Conservation (phyloP, 2,329 filamentous ascomycete species). For the Cercospora citrullina region DNA sequence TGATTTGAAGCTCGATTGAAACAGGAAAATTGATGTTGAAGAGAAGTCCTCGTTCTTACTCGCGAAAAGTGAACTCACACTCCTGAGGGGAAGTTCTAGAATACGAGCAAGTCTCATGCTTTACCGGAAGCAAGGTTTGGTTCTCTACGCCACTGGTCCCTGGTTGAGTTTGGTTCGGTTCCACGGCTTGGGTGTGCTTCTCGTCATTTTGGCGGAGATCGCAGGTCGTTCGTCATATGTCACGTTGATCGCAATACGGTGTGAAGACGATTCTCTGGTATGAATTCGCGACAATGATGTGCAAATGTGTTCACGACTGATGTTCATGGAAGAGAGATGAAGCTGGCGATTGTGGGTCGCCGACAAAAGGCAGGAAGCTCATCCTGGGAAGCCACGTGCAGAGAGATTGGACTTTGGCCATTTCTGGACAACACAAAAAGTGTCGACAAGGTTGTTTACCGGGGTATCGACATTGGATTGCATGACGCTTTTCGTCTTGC, state of each 20-base stretch:
- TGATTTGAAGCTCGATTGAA: background rate
- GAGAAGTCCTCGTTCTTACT: background rate
- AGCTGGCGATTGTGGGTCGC: background rate
- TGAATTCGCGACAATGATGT: background rate
- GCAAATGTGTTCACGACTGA: background rate
- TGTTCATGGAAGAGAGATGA: background rate
- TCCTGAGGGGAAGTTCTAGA: background rate
- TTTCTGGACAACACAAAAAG: background rate
- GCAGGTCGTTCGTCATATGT: background rate
- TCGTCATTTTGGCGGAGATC: background rate
- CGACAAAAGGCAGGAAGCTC: background rate
- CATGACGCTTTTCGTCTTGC: background rate
- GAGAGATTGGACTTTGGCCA: background rate
- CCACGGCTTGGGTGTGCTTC: background rate
- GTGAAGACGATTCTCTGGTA: background rate
- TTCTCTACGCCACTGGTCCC: background rate
- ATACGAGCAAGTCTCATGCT: background rate
- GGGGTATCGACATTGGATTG: background rate
- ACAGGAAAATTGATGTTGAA: background rate
- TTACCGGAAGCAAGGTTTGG: background rate
- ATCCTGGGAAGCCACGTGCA: background rate
- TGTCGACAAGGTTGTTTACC: background rate
- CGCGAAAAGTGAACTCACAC: background rate
- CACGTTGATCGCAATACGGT: background rate
- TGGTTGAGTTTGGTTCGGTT: background rate